These are phyloP conservation scores for Exutisphaerella laricina DNA, from an alignment of 2,329 filamentous ascomycete genomes.

Conservation along the genomic window DNA sequence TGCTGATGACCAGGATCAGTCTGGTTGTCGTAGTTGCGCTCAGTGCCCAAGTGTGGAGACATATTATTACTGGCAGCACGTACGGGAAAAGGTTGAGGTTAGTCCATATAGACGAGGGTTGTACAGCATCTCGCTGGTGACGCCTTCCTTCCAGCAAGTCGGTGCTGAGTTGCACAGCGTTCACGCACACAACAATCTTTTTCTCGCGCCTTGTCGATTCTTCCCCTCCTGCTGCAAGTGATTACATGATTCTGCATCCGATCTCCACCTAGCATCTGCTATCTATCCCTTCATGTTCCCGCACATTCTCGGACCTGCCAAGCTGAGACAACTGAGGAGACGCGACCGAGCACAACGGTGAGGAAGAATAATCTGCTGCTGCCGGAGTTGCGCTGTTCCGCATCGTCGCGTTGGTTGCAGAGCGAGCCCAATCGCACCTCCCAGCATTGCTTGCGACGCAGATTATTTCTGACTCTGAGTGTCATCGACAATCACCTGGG, in stretches of 20 bases:
- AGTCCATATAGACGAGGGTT: conserved; percentile 2
- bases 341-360: conserved; percentile 3
- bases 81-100: background rate
- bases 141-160: background rate
- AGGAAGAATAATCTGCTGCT: background rate
- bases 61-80: background rate
- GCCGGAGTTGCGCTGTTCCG: background rate
- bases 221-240: conserved; percentile 4
- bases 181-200: background rate
- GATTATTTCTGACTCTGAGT: conserved; percentile 2
- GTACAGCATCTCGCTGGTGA: conserved; percentile 1
- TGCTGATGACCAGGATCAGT: background rate
- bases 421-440: conserved; percentile 7
- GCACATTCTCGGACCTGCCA: background rate
- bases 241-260: conserved; percentile 1
- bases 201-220: background rate
- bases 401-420: conserved; percentile 5
- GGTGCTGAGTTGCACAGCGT: conserved; percentile 2
- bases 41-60: background rate
- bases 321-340: conserved; percentile 1
- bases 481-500: conserved; percentile 2
- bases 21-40: background rate
- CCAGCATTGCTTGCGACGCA: too few relatives aligned
- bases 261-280: background rate
- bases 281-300: conserved; percentile 4